Conservation (phyloP, 2,329 filamentous ascomycete species). For the Bipolaris victoriae region DNA sequence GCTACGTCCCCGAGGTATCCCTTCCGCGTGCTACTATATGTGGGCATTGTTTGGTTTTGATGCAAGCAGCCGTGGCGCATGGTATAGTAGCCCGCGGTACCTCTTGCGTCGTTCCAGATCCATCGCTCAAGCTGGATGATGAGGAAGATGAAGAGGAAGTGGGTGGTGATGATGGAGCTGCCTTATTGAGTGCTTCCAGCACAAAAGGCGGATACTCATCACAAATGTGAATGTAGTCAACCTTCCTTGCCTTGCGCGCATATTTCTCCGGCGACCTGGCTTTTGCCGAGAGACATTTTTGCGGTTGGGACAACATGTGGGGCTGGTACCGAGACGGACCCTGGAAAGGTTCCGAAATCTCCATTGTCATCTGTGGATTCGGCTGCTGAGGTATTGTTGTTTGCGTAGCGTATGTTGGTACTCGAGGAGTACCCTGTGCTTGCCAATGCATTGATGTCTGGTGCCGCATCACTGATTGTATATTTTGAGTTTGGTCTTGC, state of each 20-base stretch:
- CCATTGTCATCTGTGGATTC: neutral
- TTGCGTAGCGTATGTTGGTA: conserved; percentile 1
- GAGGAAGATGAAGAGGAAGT: neutral
- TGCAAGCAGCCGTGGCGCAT: conserved; percentile 12
- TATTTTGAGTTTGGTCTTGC: neutral
- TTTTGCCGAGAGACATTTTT: neutral
- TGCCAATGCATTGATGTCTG: conserved; percentile 4
- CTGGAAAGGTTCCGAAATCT: conserved; percentile 5
- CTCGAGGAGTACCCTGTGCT: neutral
- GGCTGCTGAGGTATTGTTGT: neutral
- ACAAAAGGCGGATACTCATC: conserved; percentile 30
- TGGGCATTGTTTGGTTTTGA: conserved; percentile 13
- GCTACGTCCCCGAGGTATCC: conserved; percentile 18
- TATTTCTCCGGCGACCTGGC: neutral
- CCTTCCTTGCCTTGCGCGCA: neutral
- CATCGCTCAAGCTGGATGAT: conserved; percentile 18
- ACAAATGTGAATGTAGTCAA: conserved; percentile 31
- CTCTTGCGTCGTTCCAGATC: conserved; percentile 22
- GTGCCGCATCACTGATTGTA: neutral
- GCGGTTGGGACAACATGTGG: neutral
- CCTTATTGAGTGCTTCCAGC: conserved; percentile 17
- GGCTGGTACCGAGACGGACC: conserved; percentile 5
- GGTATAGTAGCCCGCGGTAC: conserved; percentile 31
- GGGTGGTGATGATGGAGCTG: neutral
- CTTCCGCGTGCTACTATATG: conserved; percentile 10